These are phyloP conservation scores for Teratosphaeriaceae sp. DNA, from an alignment of 2,329 filamentous ascomycete genomes.

Conservation along the genomic window DNA sequence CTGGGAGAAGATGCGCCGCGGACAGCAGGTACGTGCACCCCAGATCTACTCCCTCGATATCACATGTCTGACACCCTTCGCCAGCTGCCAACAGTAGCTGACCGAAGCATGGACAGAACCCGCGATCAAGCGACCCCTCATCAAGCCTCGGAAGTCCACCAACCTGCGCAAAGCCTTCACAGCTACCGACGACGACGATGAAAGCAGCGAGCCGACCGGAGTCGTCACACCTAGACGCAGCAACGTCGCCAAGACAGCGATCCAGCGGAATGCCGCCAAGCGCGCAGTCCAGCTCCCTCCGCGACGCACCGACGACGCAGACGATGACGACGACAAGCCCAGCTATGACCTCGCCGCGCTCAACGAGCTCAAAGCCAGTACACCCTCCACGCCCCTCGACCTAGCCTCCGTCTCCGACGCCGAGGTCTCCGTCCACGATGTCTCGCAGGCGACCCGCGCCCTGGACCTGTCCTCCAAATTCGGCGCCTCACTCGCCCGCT, in stretches of 20 bases:
- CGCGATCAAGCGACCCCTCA: slow-evolving; percentile 47
- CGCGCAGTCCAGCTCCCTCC: slow-evolving; percentile 43
- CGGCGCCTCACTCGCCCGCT: slow-evolving; percentile 41
- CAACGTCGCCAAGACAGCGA: slow-evolving; percentile 55
- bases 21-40: too few relatives aligned
- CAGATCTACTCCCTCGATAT: background rate
- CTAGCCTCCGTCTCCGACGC: slow-evolving; percentile 30
- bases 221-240: slow-evolving; percentile 57
- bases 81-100: slow-evolving; percentile 30
- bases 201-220: slow-evolving; percentile 44
- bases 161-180: slow-evolving; percentile 73
- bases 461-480: slow-evolving; percentile 49
- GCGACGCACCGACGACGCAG: slow-evolving; percentile 49
- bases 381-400: slow-evolving; percentile 71
- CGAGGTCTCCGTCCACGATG: slow-evolving; percentile 32
- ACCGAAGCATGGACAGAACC: slow-evolving; percentile 36
- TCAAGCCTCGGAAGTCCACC: slow-evolving; percentile 63
- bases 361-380: slow-evolving; percentile 77
- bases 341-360: slow-evolving; percentile 83
- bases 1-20: slow-evolving; percentile 14
- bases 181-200: slow-evolving; percentile 44
- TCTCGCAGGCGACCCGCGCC: slow-evolving; percentile 38
- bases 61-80: slow-evolving; percentile 16
- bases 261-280: slow-evolving; percentile 61
- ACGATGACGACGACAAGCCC: slow-evolving; percentile 61